These are phyloP conservation scores for Solanum etuberosum DNA, from an alignment of 257 asterid genomes.

Conservation along the genomic window DNA sequence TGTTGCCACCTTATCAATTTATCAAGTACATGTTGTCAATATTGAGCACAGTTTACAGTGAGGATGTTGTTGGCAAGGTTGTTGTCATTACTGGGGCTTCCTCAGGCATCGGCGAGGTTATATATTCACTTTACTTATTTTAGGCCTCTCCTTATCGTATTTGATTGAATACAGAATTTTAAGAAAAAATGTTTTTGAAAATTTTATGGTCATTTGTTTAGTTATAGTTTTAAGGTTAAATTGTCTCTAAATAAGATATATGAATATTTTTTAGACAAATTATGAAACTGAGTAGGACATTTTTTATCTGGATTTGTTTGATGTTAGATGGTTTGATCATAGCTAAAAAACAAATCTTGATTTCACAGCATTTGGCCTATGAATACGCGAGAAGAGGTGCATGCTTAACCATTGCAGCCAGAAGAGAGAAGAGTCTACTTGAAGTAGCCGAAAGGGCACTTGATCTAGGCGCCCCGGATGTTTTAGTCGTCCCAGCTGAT, in stretches of 20 bases:
- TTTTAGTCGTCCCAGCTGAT: conserved; percentile 39
- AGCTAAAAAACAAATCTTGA: not conserved
- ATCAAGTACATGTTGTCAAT: conserved; percentile 51
- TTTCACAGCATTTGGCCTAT: conserved; percentile 48
- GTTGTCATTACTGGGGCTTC: conserved; percentile 87
- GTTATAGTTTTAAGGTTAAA: not conserved
- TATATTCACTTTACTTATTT: not conserved
- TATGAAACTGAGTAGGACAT: too few relatives aligned
- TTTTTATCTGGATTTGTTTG: not conserved
- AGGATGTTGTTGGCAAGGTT: conserved; percentile 63
- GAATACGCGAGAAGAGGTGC: conserved; percentile 79
- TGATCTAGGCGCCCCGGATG: conserved; percentile 50
- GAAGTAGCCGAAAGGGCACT: conserved; percentile 50
- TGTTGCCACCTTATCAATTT: conserved; percentile 48
- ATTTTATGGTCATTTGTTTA: too few relatives aligned
- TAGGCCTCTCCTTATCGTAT: not conserved
- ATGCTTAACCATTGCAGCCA: conserved; percentile 51
- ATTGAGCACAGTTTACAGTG: conserved; percentile 35
- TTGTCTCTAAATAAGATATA: not conserved
- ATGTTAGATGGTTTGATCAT: not conserved
- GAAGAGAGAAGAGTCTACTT: conserved; percentile 44
- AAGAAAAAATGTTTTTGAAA: too few relatives aligned
- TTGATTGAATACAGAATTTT: not conserved
- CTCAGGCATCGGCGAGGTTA: conserved; percentile 87
- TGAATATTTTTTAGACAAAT: too few relatives aligned